phyloP scores from a whole-genome alignment of 768 basidiomycete genomes.

The Auriscalpium orientale region DNA sequence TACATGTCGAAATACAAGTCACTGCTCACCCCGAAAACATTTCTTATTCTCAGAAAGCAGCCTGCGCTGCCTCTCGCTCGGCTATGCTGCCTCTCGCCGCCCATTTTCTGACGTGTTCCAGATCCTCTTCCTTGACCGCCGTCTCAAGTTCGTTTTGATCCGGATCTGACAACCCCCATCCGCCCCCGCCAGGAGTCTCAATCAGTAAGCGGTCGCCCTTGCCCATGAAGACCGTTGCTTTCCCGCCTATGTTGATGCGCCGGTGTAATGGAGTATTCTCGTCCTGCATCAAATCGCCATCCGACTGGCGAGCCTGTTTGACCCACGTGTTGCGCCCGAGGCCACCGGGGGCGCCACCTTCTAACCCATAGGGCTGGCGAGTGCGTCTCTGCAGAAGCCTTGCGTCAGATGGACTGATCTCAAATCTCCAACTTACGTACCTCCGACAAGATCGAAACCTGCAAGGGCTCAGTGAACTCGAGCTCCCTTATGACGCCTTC shows the following conservation, averaged over 20 bases:
- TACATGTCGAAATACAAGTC: too few species aligned
- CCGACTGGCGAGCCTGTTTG: slow-evolving; percentile 53
- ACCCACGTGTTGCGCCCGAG: slow-evolving; percentile 83
- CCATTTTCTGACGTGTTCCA: slow-evolving; percentile 41
- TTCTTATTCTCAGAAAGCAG: slow-evolving; percentile 32
- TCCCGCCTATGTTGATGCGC: slow-evolving; percentile 83
- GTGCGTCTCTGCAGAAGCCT: slow-evolving; percentile 56
- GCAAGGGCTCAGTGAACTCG: slow-evolving; percentile 73
- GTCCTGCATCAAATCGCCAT: slow-evolving; percentile 47
- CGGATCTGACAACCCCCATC: slow-evolving; percentile 50
- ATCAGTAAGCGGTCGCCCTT: slow-evolving; percentile 76
- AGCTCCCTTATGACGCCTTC: slow-evolving; percentile 81
- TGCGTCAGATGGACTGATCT: background rate
- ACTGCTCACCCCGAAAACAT: too few species aligned
- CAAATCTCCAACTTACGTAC: slow-evolving; percentile 27
- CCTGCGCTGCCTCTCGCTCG: slow-evolving; percentile 53
- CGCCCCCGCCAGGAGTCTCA: slow-evolving; percentile 89
- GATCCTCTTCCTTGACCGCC: slow-evolving; percentile 20
- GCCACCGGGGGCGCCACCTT: slow-evolving; percentile 66
- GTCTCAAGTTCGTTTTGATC: slow-evolving; percentile 1
- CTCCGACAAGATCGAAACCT: slow-evolving; percentile 86
- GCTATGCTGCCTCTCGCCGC: slow-evolving; percentile 67
- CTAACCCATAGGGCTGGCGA: slow-evolving; percentile 78
- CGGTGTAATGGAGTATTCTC: slow-evolving; percentile 29
- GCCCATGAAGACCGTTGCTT: slow-evolving; percentile 82